Evolutionary conservation across 208 protist species (phyloP), one percentile per base, ranked within the genome.

Genomic region (Leptomonas pyrrhocoris): DNA sequence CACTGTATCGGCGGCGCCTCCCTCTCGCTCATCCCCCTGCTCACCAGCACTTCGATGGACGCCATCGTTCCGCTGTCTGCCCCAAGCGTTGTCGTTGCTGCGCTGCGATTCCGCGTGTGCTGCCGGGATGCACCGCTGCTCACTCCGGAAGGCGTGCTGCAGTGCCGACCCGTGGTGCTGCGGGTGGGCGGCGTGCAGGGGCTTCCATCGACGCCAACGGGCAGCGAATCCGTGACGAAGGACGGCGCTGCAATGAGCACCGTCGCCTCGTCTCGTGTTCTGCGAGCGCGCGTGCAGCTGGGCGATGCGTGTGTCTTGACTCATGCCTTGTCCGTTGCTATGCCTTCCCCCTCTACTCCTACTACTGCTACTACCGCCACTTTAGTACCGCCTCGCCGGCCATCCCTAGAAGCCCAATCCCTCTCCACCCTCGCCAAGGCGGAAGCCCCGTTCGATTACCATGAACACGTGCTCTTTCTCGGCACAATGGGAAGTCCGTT

Each of bases 381-480:
- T 38, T 38, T 9, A 38, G 34, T 9, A 28, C 42, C 55, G 43
- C 21, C 36, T 30, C 18, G 28, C 34, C 42, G 23, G 16, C 53
- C 51, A 34, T 40, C 60, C 34, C 34, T 51, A 18, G 28, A 40
- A 9, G 8, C 56, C 8, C 38, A 61, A 16, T 25, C 23, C 23
- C 21, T 25, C 2, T 27, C 54, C n/a, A 27, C 21, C 21, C 0
- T 25, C 12, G 61, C 54, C 1, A 45, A 19, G 36, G 1, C 21
- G 2, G 61, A 67, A 2, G 36, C 48, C 23, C 48, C 48, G 1
- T 13, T 67, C 4, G 48, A 57, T 34, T 57, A 67, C 61, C 38
- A 66, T 30, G 72, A 72, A 25, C 58, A 77, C 13, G 64, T 81
- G 43, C 64, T 74, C 50, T 75, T 81, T 28, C 58, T 81, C 27